A percentile compares a stretch with the other conserved stretches of the same genome.
phyloP scores from a whole-genome alignment of 805 yeast genomes.

The Candida xiaguanensis region DNA sequence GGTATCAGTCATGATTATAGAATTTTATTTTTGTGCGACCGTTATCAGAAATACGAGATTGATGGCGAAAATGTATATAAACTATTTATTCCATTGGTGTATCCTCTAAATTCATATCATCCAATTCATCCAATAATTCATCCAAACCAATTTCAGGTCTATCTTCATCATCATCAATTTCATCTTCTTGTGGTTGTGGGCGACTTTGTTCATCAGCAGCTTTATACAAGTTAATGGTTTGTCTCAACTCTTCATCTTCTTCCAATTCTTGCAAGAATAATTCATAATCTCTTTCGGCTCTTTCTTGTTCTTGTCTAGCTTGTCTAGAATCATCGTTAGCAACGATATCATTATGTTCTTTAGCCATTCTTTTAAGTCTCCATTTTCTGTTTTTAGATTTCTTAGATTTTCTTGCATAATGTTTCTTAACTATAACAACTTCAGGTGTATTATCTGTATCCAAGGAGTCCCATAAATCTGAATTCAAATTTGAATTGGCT shows the following conservation, averaged over 20 bases:
- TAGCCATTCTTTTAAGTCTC: constrained; percentile 97
- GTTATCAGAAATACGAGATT: neutral
- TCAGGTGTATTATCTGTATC: constrained; percentile 69
- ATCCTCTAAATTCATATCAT: constrained; percentile 83
- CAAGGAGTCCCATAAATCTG: constrained; percentile 74
- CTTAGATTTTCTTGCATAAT: constrained; percentile 74
- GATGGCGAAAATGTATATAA: neutral
- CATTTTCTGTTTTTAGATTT: constrained; percentile 77
- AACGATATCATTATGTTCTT: constrained; percentile 84
- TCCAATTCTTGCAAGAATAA: constrained; percentile 94
- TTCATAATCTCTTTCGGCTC: constrained; percentile 94
- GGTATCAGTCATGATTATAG: constrained; percentile 1
- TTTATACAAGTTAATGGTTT: constrained; percentile 84
- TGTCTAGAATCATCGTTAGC: constrained; percentile 68
- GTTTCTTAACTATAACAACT: constrained; percentile 84
- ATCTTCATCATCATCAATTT: constrained; percentile 58
- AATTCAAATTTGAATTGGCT: constrained; percentile 82
- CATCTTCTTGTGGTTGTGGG: constrained; percentile 21
- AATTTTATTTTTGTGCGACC: neutral
- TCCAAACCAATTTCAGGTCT: constrained; percentile 88
- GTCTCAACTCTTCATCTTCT: constrained; percentile 93
- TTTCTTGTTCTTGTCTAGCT: constrained; percentile 83
- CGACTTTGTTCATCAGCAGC: constrained; percentile 29
- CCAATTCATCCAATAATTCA: constrained; percentile 91
- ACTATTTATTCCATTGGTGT: constrained; percentile 17